Evolutionary conservation across 768 basidiomycete genomes (phyloP), one percentile per base, ranked within the genome.

Genomic region (Calocybe indica): DNA sequence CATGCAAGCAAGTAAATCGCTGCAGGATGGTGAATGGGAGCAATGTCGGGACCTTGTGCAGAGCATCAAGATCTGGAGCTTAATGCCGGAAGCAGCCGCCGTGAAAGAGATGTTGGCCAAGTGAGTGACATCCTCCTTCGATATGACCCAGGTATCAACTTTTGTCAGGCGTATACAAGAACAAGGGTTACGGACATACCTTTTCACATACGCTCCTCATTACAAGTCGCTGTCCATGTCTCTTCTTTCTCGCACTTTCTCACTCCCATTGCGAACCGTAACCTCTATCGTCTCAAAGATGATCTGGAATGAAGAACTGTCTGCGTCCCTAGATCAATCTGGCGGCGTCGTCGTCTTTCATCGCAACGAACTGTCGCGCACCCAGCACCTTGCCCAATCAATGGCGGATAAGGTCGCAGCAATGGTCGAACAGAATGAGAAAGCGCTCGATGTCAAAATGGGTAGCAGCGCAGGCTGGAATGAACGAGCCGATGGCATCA

Each of bases 11-110:
- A 91, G 88, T 68, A 97, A 92, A 67, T 94, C 96, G 1, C 67
- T 99, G 40, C 93, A 97, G 68, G 83, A 88, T 52, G 96, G 95
- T 12, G 92, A 98, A 58, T 99, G 96, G 96, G 89, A 95, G 63
- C 84, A 86, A 59, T 95, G 93, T 58, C 80, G 88, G 40, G 94
- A 98, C 60, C 74, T 99, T 46, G 82, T 98, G 45, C 85, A 93
- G 62, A 84, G 86, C 61, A 98, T 98, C 75, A 98, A 96, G 68
- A 93, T 98, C 32, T 98, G 96, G 96, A 85, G 82, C 57, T 68
- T 99, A 51, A 92, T 99, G 88, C 93, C 94, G 1, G 92, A 95
- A 63, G 84, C 79, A 43, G 68, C 78, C 22, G 68, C 76, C 10
- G 92, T 98, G 44, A 97, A 97, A 67, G 92, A 93, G 52, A 97